A percentile compares a stretch with the other conserved stretches of the same genome.
Evolutionary conservation across 495 filamentous ascomycete species (phyloP).

Genomic region (Aspergillus avenaceus): DNA sequence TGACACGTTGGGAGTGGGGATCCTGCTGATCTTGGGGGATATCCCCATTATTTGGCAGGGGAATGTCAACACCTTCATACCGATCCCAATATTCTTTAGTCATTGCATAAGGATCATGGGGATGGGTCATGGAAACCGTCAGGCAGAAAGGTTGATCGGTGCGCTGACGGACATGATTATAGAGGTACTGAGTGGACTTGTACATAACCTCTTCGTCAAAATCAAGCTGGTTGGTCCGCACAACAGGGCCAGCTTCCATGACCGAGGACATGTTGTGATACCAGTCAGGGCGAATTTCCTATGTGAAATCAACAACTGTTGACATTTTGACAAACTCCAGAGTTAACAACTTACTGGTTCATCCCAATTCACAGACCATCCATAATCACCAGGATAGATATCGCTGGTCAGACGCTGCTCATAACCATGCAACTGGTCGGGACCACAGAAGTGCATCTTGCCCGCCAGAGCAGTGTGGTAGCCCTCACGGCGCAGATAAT

Average conservation of each 20-base stretch:
- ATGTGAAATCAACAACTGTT: neutral
- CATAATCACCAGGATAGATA: slow-evolving; percentile 88
- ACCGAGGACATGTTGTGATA: slow-evolving; percentile 91
- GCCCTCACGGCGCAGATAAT: slow-evolving; percentile 77
- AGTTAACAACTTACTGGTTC: slow-evolving; percentile 47
- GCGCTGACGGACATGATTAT: slow-evolving; percentile 72
- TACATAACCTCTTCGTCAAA: slow-evolving; percentile 93
- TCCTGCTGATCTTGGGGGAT: slow-evolving; percentile 78
- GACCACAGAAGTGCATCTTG: slow-evolving; percentile 93
- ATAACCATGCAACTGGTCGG: slow-evolving; percentile 85
- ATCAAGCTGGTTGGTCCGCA: slow-evolving; percentile 88
- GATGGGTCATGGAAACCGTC: slow-evolving; percentile 87
- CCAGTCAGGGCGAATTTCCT: slow-evolving; percentile 77
- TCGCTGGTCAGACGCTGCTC: slow-evolving; percentile 85
- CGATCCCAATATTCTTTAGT: slow-evolving; percentile 82
- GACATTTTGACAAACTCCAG: neutral
- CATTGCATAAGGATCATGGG: slow-evolving; percentile 89
- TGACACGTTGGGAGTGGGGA: slow-evolving; percentile 71
- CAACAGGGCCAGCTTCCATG: slow-evolving; percentile 74
- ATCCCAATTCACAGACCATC: slow-evolving; percentile 90
- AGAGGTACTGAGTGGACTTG: slow-evolving; percentile 75
- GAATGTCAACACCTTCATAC: slow-evolving; percentile 84
- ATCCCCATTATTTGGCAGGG: slow-evolving; percentile 61
- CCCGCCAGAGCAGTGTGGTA: slow-evolving; percentile 87
- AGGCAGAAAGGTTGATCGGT: slow-evolving; percentile 73